phyloP scores from a whole-genome alignment of 2,329 filamentous ascomycete species.

The Penicillium psychrosexuale region DNA sequence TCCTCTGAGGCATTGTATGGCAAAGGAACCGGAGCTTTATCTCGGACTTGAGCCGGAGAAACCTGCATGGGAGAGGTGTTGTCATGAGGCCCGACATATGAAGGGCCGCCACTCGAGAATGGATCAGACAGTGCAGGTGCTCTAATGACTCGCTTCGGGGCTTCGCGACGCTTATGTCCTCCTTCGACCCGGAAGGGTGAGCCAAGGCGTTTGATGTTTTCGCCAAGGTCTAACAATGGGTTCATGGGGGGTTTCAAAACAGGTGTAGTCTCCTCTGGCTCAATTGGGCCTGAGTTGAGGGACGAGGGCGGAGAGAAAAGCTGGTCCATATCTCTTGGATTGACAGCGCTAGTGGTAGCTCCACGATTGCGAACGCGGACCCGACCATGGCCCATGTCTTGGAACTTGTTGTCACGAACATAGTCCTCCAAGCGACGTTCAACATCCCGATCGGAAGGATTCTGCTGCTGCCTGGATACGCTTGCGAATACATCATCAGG shows the following conservation, averaged over 20 bases:
- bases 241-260: slow-evolving; percentile 25
- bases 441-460: slow-evolving; percentile 57
- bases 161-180: slow-evolving; percentile 32
- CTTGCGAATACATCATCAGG: slow-evolving; percentile 44
- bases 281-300: slow-evolving; percentile 24
- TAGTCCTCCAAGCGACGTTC: slow-evolving; percentile 53
- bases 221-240: slow-evolving; percentile 35
- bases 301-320: slow-evolving; percentile 53
- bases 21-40: slow-evolving; percentile 12
- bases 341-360: slow-evolving; percentile 58
- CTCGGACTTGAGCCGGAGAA: slow-evolving; percentile 17
- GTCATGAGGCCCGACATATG: slow-evolving; percentile 17
- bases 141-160: slow-evolving; percentile 32
- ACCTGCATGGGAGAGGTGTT: slow-evolving; percentile 15
- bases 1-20: slow-evolving; percentile 35
- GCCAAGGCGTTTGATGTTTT: slow-evolving; percentile 46
- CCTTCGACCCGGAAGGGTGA: slow-evolving; percentile 48
- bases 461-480: slow-evolving; percentile 41
- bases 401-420: slow-evolving; percentile 35
- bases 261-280: slow-evolving; percentile 24
- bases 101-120: slow-evolving; percentile 33
- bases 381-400: slow-evolving; percentile 53
- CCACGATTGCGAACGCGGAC: slow-evolving; percentile 60
- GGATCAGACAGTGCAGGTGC: slow-evolving; percentile 46
- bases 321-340: slow-evolving; percentile 51